Conservation (phyloP, 306 rosid genomes). For the Prinsepia uniflora region DNA sequence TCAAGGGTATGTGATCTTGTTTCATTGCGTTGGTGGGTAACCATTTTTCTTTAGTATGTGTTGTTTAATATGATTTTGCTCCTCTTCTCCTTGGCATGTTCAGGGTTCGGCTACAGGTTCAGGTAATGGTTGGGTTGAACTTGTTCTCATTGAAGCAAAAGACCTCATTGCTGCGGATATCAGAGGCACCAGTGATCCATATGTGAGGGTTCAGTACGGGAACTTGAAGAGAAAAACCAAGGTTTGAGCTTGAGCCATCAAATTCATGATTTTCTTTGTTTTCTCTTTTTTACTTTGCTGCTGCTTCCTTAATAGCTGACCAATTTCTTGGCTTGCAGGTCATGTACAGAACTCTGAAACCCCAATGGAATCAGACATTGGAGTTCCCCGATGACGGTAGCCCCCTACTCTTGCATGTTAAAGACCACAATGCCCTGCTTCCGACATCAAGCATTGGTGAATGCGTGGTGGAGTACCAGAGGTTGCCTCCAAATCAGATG, state of each 20-base stretch:
- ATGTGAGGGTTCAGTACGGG: slow-evolving; percentile 86
- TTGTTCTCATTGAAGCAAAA: slow-evolving; percentile 77
- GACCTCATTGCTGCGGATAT: slow-evolving; percentile 95
- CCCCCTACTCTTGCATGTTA: slow-evolving; percentile 66
- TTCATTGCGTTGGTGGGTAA: neutral
- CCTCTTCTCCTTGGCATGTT: slow-evolving; percentile 17
- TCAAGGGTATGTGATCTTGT: slow-evolving; percentile 52
- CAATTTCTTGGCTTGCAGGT: slow-evolving; percentile 45
- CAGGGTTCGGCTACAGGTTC: slow-evolving; percentile 52
- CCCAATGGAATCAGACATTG: slow-evolving; percentile 90
- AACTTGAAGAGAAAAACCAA: slow-evolving; percentile 76
- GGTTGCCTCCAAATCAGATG: slow-evolving; percentile 71
- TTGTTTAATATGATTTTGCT: slow-evolving; percentile 21
- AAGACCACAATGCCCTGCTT: slow-evolving; percentile 76
- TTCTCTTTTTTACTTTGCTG: slow-evolving; percentile 1
- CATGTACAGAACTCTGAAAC: slow-evolving; percentile 70
- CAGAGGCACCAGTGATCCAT: slow-evolving; percentile 98
- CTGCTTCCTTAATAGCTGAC: slow-evolving; percentile 13
- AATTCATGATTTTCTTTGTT: neutral
- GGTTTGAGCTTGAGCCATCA: slow-evolving; percentile 45
- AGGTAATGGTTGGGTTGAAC: slow-evolving; percentile 76
- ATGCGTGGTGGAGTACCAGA: slow-evolving; percentile 82
- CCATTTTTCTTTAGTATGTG: slow-evolving; percentile 2
- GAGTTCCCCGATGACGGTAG: slow-evolving; percentile 88
- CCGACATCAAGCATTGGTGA: slow-evolving; percentile 78